A percentile compares a stretch with the other conserved stretches of the same genome.
These are phyloP conservation scores for Capronia americana DNA, from an alignment of 2,329 filamentous ascomycete species.

Conservation along the genomic window DNA sequence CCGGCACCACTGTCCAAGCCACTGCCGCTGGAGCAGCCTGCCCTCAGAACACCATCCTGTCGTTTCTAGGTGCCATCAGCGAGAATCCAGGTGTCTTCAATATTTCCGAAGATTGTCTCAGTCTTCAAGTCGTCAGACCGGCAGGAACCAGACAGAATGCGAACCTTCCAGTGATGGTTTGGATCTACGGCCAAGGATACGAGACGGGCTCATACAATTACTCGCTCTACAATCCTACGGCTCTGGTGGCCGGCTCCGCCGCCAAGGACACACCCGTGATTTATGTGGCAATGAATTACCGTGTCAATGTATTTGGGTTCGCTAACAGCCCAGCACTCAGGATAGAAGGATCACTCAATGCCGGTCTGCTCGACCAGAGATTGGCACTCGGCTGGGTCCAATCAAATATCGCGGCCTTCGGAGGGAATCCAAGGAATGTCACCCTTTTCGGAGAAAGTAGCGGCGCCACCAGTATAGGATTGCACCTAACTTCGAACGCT, in stretches of 20 bases:
- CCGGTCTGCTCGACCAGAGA: conserved; percentile 44
- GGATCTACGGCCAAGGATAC: conserved; percentile 37
- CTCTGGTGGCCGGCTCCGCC: conserved; percentile 26
- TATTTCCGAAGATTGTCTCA: conserved; percentile 47
- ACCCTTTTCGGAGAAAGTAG: conserved; percentile 56
- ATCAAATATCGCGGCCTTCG: conserved; percentile 38
- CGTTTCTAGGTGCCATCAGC: conserved; percentile 19
- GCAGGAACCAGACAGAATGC: conserved; percentile 22
- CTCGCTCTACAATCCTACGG: conserved; percentile 27
- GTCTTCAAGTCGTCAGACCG: conserved; percentile 41
- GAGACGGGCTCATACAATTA: conserved; percentile 28
- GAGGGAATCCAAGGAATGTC: conserved; percentile 35
- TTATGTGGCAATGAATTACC: conserved; percentile 35
- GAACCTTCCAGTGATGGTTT: conserved; percentile 44
- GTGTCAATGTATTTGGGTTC: conserved; percentile 48
- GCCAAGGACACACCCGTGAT: conserved; percentile 29
- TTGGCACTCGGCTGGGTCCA: conserved; percentile 37
- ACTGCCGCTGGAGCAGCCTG: conserved; percentile 39
- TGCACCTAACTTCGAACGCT: conserved; percentile 60
- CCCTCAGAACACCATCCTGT: conserved; percentile 33
- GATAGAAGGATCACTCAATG: conserved; percentile 46
- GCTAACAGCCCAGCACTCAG: conserved; percentile 23
- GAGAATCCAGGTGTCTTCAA: conserved; percentile 28
- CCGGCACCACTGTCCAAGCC: conserved; percentile 39
- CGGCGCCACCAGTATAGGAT: conserved; percentile 54